Evolutionary conservation across 805 yeast genomes (phyloP), one percentile per base, ranked within the genome.

Genomic region (Ogataea ganodermae): DNA sequence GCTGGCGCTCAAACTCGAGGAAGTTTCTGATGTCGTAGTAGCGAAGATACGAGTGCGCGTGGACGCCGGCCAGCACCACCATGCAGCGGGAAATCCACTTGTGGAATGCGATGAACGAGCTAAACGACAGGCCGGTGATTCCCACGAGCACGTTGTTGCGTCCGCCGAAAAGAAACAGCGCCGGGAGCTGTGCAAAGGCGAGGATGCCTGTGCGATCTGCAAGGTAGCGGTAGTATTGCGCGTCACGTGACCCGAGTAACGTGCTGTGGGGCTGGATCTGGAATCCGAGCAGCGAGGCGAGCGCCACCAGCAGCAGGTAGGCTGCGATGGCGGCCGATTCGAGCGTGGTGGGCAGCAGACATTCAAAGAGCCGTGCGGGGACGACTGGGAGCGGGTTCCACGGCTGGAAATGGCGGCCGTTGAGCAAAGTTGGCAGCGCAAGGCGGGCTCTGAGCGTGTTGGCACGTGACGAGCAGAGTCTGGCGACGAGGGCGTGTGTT

Each of bases 131-230:
- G 1, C 82, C 79, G 0, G 85, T 74, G 12, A 75, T 16, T 74
- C 78, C 75, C 45, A 74, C 73, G 46, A 81, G 63, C 27, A 81
- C 58, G 57, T 81, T 81, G 62, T 81, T 81, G 46, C 85, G 62
- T 31, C 83, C 78, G 1, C 83, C 84, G 61, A 81, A 81, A 42
- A 80, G 62, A 16, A 77, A 65, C 35, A 80, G 53, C 26, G 77
- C 62, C 3, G 87, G 86, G 36, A 73, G 51, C 48, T 72, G 70
- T 52, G 74, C 59, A 57, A 52, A 61, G 28, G 65, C 68, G 57
- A 78, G 64, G n/a, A 79, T 49, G 20, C 80, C 85, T 5, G 81
- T 69, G 63, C 87, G 72, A 61, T 80, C 84, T 28, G 82, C 84
- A 10, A 83, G 66, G 43, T 71, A 56, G 55, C 77, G 65, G 16